Base-by-base conservation (phyloP, 2,329 filamentous ascomycete genomes). In the Lachnellula arida region DNA sequence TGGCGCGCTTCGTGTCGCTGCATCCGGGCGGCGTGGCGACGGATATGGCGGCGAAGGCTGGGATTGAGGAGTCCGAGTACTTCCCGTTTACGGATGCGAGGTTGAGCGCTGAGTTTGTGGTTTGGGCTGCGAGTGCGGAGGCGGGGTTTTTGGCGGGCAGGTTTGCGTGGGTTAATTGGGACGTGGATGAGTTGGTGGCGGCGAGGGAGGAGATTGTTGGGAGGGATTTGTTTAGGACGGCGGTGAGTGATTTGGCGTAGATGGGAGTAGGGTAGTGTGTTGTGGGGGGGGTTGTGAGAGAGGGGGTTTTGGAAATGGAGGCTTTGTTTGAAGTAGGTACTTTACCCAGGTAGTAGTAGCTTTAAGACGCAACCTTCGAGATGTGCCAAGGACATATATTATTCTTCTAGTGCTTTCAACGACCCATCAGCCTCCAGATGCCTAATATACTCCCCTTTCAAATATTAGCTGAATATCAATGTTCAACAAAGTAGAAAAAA, bases 161-260 rank as follows among this genome's bases (percentile, higher is more conserved):
- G 11, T 73, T 75, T n/a, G 64, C 79, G 0, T 79, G 74, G 72
- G 70, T 73, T 9, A 74, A 75, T 28, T 80, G 77, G 78, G 78
- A 80, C 60, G 71, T 78, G 0, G 71, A 76, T n/a, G 77, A 80
- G 57, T 67, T 80, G 40, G 73, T 74, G 61, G 65, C 66, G 1
- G 65, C 66, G 39, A 69, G 67, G 22, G 63, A 68, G 19, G 67
- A 73, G 53, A 64, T 77, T n/a, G 32, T 42, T 28, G 17, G 9
- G 14, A 49, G 34, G 37, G n/a, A 40, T 17, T 40, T 40, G 37
- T 40, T 40, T 14, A 40, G 37, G 12, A 40, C 37, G 12, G 37
- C 14, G 2, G 4, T 40, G 14, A 15, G 14, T 40, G 37, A 40
- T 40, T 17, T 40, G 14, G 37, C 37, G n/a, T 40, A 40, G 14